phyloP scores from a whole-genome alignment of 2,329 filamentous ascomycete genomes.

The Cercospora beticola region DNA sequence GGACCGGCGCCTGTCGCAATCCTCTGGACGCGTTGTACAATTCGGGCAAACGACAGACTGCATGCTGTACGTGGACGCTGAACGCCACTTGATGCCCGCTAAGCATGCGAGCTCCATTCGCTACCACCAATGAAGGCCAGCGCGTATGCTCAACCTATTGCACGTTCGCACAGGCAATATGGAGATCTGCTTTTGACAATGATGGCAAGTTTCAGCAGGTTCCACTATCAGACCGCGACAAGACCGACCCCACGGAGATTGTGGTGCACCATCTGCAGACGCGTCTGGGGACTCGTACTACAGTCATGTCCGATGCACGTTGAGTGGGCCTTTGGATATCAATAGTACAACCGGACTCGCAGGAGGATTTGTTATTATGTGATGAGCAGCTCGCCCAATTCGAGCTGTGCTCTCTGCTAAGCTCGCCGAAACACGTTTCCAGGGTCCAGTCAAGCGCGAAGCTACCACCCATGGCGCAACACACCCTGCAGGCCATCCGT shows the following conservation, averaged over 20 bases:
- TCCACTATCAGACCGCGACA: slow-evolving; percentile 12
- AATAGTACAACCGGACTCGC: slow-evolving; percentile 3
- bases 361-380: not conserved
- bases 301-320: not conserved
- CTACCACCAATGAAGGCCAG: not conserved
- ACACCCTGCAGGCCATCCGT: slow-evolving; percentile 16
- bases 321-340: slow-evolving; percentile 10
- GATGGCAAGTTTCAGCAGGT: not conserved
- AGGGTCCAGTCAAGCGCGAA: slow-evolving; percentile 7
- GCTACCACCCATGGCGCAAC: slow-evolving; percentile 11
- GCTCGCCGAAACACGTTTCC: not conserved
- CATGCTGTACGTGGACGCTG: not conserved
- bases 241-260: slow-evolving; percentile 17
- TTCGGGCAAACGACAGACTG: not conserved
- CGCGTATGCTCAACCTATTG: not conserved
- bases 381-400: not conserved
- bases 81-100: slow-evolving; percentile 1
- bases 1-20: not conserved
- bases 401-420: not conserved
- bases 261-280: slow-evolving; percentile 10
- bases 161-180: not conserved
- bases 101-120: not conserved
- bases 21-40: not conserved
- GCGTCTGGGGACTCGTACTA: not conserved
- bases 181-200: slow-evolving; percentile 1